A percentile compares a stretch with the other conserved stretches of the same genome.
Conservation (phyloP, 176 grass and related monocot genomes). For the Oryza rufipogon region DNA sequence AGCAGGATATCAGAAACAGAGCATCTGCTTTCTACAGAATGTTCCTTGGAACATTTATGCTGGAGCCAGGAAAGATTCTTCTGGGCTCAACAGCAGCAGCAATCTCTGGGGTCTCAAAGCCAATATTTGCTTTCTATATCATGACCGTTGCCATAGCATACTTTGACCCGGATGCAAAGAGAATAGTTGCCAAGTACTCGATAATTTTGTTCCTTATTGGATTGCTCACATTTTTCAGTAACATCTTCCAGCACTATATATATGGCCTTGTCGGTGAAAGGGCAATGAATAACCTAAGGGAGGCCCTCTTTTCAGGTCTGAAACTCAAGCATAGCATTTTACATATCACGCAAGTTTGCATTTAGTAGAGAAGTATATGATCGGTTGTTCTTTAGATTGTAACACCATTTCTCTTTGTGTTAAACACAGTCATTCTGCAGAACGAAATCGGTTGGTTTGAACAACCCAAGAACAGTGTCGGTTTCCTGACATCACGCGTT, state of each 20-base stretch:
- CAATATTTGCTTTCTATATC: slow-evolving; percentile 65
- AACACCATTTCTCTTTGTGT: slow-evolving; percentile 24
- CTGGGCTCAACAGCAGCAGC: slow-evolving; percentile 67
- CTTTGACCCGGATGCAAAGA: slow-evolving; percentile 44
- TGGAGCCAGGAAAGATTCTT: slow-evolving; percentile 45
- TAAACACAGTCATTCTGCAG: slow-evolving; percentile 54
- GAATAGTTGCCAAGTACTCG: slow-evolving; percentile 51
- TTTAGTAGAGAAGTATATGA: slow-evolving; percentile 19
- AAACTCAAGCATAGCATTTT: neutral
- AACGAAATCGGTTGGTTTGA: slow-evolving; percentile 77
- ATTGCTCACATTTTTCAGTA: slow-evolving; percentile 51
- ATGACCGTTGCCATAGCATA: slow-evolving; percentile 71
- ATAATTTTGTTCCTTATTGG: slow-evolving; percentile 52
- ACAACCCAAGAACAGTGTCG: slow-evolving; percentile 53
- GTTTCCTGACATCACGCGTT: slow-evolving; percentile 55
- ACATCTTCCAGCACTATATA: slow-evolving; percentile 64
- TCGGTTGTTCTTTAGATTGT: slow-evolving; percentile 20
- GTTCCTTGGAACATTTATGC: slow-evolving; percentile 47
- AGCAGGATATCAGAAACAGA: slow-evolving; percentile 37
- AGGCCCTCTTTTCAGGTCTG: slow-evolving; percentile 71
- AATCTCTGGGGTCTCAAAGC: slow-evolving; percentile 65
- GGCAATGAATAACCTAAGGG: slow-evolving; percentile 64
- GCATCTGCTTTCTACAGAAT: slow-evolving; percentile 59
- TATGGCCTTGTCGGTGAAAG: slow-evolving; percentile 65
- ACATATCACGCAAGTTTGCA: slow-evolving; percentile 22